Conservation (phyloP, 1,284 basidiomycete genomes). For the Entoloma clypeatum region DNA sequence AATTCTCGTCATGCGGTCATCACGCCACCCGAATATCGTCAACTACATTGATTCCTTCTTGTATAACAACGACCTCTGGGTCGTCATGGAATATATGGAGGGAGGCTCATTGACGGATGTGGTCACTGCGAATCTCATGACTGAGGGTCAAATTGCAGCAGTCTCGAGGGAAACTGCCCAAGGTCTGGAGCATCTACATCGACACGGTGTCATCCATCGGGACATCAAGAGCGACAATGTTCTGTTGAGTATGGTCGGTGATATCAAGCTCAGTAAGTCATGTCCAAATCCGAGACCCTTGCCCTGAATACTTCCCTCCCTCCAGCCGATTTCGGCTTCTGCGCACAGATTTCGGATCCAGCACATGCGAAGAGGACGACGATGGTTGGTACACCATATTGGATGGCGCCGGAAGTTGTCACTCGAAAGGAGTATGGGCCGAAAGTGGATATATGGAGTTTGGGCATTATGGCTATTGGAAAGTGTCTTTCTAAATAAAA, state of each 20-base stretch:
- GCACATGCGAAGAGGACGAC: slow-evolving; percentile 92
- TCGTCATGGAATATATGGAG: slow-evolving; percentile 99
- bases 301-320: slow-evolving; percentile 9
- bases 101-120: slow-evolving; percentile 92
- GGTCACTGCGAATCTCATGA: slow-evolving; percentile 96
- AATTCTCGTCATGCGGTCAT: slow-evolving; percentile 97
- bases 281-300: slow-evolving; percentile 4
- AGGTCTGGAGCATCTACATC: slow-evolving; percentile 89
- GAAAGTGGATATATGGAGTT: slow-evolving; percentile 97
- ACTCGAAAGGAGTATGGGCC: slow-evolving; percentile 98
- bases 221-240: slow-evolving; percentile 99
- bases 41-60: slow-evolving; percentile 99
- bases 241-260: slow-evolving; percentile 85
- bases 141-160: slow-evolving; percentile 91
- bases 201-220: slow-evolving; percentile 93
- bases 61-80: slow-evolving; percentile 97
- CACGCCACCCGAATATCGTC: slow-evolving; percentile 96
- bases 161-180: slow-evolving; percentile 89
- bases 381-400: slow-evolving; percentile 99
- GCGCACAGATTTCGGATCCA: slow-evolving; percentile 92
- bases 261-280: slow-evolving; percentile 93
- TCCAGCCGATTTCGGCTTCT: slow-evolving; percentile 97
- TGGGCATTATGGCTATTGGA: slow-evolving; percentile 99
- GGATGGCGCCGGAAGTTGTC: slow-evolving; percentile 99
- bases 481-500: slow-evolving; percentile 25